phyloP scores from a whole-genome alignment of 2,329 filamentous ascomycete genomes.

The Pseudogymnoascus sp. region DNA sequence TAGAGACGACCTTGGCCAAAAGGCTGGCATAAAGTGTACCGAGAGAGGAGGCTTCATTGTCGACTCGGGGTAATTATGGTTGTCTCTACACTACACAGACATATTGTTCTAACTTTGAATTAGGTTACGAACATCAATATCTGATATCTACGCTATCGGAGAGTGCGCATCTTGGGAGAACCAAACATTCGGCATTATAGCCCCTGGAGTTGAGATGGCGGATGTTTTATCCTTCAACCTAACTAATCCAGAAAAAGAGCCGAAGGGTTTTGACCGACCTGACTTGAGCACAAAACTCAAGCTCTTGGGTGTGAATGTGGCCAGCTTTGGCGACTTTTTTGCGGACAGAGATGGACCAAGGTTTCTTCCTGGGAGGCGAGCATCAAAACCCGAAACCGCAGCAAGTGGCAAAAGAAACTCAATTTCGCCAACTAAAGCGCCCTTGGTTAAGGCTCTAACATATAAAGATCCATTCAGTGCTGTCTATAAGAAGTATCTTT shows the following conservation, averaged over 20 bases:
- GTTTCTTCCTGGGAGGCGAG: constrained; percentile 55
- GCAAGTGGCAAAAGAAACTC: constrained; percentile 37
- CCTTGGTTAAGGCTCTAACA: constrained; percentile 66
- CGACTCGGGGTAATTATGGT: constrained; percentile 44
- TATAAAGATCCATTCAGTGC: constrained; percentile 85
- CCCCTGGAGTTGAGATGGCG: constrained; percentile 86
- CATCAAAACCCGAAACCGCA: constrained; percentile 41
- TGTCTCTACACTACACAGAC: not conserved
- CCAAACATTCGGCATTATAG: constrained; percentile 82
- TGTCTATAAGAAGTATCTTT: constrained; percentile 90
- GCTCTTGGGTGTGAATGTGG: constrained; percentile 81
- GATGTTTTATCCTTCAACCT: constrained; percentile 87
- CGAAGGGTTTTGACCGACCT: constrained; percentile 59
- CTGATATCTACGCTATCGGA: constrained; percentile 77
- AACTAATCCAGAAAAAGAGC: constrained; percentile 61
- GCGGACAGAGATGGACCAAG: constrained; percentile 78
- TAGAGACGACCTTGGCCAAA: constrained; percentile 66
- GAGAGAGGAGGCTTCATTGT: constrained; percentile 70
- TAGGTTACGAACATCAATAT: constrained; percentile 56
- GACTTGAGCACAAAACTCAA: constrained; percentile 90
- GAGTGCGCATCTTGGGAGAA: constrained; percentile 87
- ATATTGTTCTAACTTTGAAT: not conserved
- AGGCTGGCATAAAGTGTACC: constrained; percentile 63
- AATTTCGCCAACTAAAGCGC: constrained; percentile 41
- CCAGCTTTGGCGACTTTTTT: constrained; percentile 90